Evolutionary conservation across 2,329 filamentous ascomycete genomes (phyloP).

Genomic region (Pseudogymnoascus sp.): DNA sequence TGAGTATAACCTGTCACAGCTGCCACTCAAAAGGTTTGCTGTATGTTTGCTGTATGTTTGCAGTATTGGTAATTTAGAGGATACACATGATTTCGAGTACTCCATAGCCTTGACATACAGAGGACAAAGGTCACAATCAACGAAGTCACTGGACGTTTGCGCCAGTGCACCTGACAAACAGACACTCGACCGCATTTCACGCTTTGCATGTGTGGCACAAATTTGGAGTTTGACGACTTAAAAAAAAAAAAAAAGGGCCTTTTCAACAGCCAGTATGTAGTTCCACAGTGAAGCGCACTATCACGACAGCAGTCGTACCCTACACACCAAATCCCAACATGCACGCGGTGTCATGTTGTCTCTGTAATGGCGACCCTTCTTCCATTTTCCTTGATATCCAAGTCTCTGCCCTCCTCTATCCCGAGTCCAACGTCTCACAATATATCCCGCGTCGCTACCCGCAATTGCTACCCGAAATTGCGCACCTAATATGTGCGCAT

Average conservation of each 20-base stretch:
- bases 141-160: background rate
- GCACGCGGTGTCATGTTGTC: background rate
- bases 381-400: background rate
- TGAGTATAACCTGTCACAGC: background rate
- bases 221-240: background rate
- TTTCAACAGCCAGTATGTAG: slow-evolving; percentile 1
- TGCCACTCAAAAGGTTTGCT: background rate
- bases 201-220: background rate
- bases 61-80: background rate
- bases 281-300: background rate
- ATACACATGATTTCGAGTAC: background rate
- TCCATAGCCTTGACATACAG: background rate
- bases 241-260: background rate
- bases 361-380: background rate
- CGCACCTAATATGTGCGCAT: background rate
- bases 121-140: background rate
- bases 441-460: background rate
- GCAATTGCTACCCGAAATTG: background rate
- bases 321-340: background rate
- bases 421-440: background rate
- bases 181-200: background rate
- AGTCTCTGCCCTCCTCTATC: background rate
- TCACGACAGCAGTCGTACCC: background rate
- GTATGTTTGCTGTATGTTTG: too few species aligned
- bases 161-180: background rate